Evolutionary conservation across 129 eudicot genomes (phyloP), one percentile per base, ranked within the genome.

Genomic region (Flaveria linearis): DNA sequence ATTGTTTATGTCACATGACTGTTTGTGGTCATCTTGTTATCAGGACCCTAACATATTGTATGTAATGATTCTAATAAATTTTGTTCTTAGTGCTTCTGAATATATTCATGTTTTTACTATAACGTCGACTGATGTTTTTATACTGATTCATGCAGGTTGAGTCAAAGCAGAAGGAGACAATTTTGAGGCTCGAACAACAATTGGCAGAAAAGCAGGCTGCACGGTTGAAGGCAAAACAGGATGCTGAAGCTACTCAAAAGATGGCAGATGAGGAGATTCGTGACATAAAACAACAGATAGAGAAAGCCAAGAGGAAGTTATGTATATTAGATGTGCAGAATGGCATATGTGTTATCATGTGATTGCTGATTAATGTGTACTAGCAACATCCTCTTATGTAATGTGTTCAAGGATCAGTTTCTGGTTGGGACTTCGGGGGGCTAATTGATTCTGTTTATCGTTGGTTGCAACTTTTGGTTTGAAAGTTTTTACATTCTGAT

Each of bases 191-290:
- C 46, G 88, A 92, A 76, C 69, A 63, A 20, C 91, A 78, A 68
- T 60, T 89, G 83, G 90, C 82, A 5, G 81, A 78, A 82, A 96
- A 89, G 81, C 89, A 83, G 16, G 81, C 76, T 73, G 93, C 93
- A 43, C 83, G 91, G 30, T 68, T 81, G 68, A 82, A 23, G 80
- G 85, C 91, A 0, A 86, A 89, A 79, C 77, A 84, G 72, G 57
- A 13, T 9, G 93, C 89, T 4, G 61, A 60, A 57, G 97, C 15
- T 15, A 11, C 89, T 20, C 80, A 84, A 67, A 67, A 42, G 78
- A 86, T 84, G 76, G 23, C 65, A 58, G n/a, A 20, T 3, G 65
- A 58, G 65, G 16, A 58, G 33, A 58, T 58, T 10, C 16, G 16
- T 58, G 0, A 58, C 23, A 22, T 58, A 10, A 58, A 58, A 22